A percentile compares a stretch with the other conserved stretches of the same genome.
Evolutionary conservation across 208 protist genomes (phyloP).

Genomic region (Crithidia acanthocephali): DNA sequence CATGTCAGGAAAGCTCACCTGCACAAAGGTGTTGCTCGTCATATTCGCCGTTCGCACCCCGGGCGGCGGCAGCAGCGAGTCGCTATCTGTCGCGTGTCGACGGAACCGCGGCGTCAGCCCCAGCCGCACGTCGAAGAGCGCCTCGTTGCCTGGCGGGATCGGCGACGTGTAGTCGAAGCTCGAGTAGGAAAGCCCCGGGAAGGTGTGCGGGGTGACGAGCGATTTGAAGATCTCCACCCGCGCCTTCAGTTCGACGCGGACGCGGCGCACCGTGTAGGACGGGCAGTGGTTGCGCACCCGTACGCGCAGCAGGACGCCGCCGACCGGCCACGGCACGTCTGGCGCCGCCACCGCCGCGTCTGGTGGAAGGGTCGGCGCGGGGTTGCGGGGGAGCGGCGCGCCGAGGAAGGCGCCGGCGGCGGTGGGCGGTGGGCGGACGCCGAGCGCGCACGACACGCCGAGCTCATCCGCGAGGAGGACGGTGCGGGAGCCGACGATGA

Average conservation of each 20-base stretch:
- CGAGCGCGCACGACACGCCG: constrained; percentile 31
- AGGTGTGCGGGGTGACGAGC: constrained; percentile 50
- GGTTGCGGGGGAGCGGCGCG: constrained; percentile 5
- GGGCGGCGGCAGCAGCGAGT: constrained; percentile 50
- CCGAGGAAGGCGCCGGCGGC: constrained; percentile 11
- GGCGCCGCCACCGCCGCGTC: constrained; percentile 18
- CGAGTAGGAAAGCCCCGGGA: constrained; percentile 44
- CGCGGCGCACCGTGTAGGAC: constrained; percentile 30
- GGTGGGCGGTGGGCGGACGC: constrained; percentile 15
- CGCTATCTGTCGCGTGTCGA: constrained; percentile 42
- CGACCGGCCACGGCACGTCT: constrained; percentile 48
- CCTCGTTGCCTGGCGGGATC: constrained; percentile 49
- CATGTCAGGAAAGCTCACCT: constrained; percentile 57
- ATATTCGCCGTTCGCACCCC: constrained; percentile 65
- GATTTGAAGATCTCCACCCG: constrained; percentile 64
- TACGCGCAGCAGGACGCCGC: constrained; percentile 47
- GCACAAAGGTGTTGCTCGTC: constrained; percentile 41
- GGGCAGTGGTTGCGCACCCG: constrained; percentile 53
- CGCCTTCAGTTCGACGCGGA: constrained; percentile 60
- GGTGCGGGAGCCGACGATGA: constrained; percentile 49
- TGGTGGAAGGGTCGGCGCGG: not conserved
- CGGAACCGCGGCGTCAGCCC: constrained; percentile 50
- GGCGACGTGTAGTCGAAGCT: constrained; percentile 53
- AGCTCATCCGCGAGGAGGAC: constrained; percentile 42
- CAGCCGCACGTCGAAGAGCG: constrained; percentile 46